Evolutionary conservation across 2,329 filamentous ascomycete species (phyloP).

Genomic region (Orbilia brochopaga): DNA sequence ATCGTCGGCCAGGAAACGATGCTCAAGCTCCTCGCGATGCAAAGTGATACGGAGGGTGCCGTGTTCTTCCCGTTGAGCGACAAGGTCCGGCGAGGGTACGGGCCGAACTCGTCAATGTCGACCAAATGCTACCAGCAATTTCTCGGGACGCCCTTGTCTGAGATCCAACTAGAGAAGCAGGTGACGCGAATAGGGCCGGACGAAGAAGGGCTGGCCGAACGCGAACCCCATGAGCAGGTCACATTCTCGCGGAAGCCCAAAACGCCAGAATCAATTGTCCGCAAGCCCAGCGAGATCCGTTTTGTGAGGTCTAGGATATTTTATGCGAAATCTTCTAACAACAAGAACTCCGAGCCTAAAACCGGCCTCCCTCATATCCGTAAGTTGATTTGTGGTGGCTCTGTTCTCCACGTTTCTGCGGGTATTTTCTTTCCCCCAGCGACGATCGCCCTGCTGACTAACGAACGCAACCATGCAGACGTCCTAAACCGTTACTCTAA

Average conservation of each 20-base stretch:
- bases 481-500: constrained; percentile 74
- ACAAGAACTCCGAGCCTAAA: constrained; percentile 69
- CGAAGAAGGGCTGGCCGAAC: neutral
- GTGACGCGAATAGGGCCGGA: neutral
- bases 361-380: constrained; percentile 82
- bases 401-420: neutral
- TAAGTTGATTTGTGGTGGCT: constrained; percentile 60
- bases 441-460: neutral
- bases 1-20: constrained; percentile 73
- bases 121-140: constrained; percentile 43
- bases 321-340: constrained; percentile 77
- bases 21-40: constrained; percentile 51
- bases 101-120: constrained; percentile 6
- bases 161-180: constrained; percentile 43
- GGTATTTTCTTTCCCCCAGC: constrained; percentile 53
- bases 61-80: constrained; percentile 35
- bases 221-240: neutral
- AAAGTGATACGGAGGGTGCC: constrained; percentile 33
- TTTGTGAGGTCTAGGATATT: constrained; percentile 85
- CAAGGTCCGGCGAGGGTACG: constrained; percentile 22
- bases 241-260: constrained; percentile 23
- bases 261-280: constrained; percentile 61
- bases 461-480: constrained; percentile 70
- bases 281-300: constrained; percentile 64
- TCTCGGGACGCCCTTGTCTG: constrained; percentile 30